phyloP scores from a whole-genome alignment of 2,329 filamentous ascomycete species.

The Paraphoma chrysanthemicola region DNA sequence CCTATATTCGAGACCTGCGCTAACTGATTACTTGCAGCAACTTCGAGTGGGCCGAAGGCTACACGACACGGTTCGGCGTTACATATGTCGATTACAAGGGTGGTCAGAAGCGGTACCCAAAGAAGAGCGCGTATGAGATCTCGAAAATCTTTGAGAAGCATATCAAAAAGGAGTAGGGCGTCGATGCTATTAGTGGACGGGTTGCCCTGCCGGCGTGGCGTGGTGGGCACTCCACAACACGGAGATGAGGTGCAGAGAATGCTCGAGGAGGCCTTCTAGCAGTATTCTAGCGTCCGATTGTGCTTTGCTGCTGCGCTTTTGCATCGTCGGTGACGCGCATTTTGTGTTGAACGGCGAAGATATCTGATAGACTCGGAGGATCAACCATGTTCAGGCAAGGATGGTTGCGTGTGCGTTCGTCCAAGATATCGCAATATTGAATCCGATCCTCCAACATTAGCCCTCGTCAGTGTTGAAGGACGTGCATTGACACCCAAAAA shows the following conservation, averaged over 20 bases:
- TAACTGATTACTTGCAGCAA: conserved; percentile 60
- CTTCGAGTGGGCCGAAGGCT: conserved; percentile 92
- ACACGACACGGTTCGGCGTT: conserved; percentile 84
- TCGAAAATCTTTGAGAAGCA: conserved; percentile 74
- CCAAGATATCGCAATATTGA: conserved; percentile 17
- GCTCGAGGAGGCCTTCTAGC: conserved; percentile 21
- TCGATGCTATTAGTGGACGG: conserved; percentile 5
- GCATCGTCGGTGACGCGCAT: background rate
- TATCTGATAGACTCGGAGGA: conserved; percentile 6
- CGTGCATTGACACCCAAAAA: conserved; percentile 14
- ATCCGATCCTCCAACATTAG: conserved; percentile 9
- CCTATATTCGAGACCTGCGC: conserved; percentile 8
- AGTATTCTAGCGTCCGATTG: conserved; percentile 27
- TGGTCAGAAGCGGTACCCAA: conserved; percentile 79
- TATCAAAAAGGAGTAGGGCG: conserved; percentile 65
- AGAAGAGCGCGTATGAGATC: conserved; percentile 81
- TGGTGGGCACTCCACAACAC: conserved; percentile 3
- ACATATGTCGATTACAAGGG: conserved; percentile 83
- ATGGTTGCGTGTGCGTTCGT: conserved; percentile 1
- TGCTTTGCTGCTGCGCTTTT: background rate
- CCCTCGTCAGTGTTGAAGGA: conserved; percentile 3
- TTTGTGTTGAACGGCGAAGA: background rate
- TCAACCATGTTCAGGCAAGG: background rate
- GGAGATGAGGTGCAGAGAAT: conserved; percentile 16
- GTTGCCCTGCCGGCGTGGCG: conserved; percentile 16